Percentiles rank a stretch among this genome's conserved stretches.
These are phyloP conservation scores for Auricularia sp. DNA, from an alignment of 768 basidiomycete species.

Conservation along the genomic window DNA sequence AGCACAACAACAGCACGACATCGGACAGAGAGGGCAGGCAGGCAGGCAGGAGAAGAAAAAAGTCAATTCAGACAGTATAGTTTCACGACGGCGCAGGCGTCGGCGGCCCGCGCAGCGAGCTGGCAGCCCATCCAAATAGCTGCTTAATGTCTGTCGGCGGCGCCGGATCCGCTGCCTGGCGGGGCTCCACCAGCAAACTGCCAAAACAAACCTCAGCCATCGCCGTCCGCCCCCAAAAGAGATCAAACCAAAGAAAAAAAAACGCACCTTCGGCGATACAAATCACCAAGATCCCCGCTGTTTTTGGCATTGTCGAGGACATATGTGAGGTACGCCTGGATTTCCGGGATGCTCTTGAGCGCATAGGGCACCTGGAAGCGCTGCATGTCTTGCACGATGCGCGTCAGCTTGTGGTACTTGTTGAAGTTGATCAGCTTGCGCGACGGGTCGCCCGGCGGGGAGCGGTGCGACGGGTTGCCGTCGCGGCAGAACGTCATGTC, in stretches of 20 bases:
- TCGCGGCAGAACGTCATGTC: slow-evolving; percentile 94
- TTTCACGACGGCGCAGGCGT: neutral
- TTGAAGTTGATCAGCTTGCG: slow-evolving; percentile 91
- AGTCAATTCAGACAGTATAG: neutral
- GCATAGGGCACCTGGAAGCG: slow-evolving; percentile 83
- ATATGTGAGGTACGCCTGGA: slow-evolving; percentile 66
- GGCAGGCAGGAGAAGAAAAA: neutral
- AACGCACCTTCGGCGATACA: slow-evolving; percentile 73
- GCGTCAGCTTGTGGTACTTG: slow-evolving; percentile 85
- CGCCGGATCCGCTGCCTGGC: slow-evolving; percentile 61
- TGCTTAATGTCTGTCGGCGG: slow-evolving; percentile 4
- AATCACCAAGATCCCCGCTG: slow-evolving; percentile 74
- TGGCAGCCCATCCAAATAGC: slow-evolving; percentile 4
- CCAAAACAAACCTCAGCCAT: neutral
- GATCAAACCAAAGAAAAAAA: neutral
- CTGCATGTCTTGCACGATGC: slow-evolving; percentile 86
- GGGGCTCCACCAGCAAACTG: slow-evolving; percentile 76
- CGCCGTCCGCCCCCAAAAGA: neutral
- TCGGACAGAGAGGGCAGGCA: neutral
- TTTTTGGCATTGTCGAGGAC: slow-evolving; percentile 64
- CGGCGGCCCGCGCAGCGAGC: slow-evolving; percentile 4
- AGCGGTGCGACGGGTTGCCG: slow-evolving; percentile 79
- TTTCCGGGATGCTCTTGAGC: slow-evolving; percentile 80
- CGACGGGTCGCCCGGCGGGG: slow-evolving; percentile 61
- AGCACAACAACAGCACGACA: slow-evolving; percentile 2